phyloP scores from a whole-genome alignment of 2,329 filamentous ascomycete species.

The Botrytis sinoallii region DNA sequence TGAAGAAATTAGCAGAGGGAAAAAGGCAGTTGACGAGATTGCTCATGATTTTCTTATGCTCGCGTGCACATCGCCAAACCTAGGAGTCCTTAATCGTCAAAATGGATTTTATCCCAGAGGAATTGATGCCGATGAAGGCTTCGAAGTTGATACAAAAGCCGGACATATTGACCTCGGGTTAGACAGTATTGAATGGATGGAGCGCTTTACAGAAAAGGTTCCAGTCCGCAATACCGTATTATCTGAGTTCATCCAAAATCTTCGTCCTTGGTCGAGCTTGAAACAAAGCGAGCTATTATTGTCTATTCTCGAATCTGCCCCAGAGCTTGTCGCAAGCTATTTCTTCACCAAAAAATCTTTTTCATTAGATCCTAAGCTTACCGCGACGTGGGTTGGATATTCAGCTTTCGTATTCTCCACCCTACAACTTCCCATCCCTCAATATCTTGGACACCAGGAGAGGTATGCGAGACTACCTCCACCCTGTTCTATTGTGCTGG shows the following conservation, averaged over 20 bases:
- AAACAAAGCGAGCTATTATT: constrained; percentile 80
- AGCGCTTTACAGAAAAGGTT: constrained; percentile 62
- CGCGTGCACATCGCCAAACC: constrained; percentile 69
- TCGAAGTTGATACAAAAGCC: constrained; percentile 45
- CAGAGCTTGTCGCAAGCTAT: constrained; percentile 85
- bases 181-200: constrained; percentile 67
- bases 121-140: constrained; percentile 55
- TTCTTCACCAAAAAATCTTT: constrained; percentile 79
- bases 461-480: constrained; percentile 68
- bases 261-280: constrained; percentile 79
- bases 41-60: constrained; percentile 73
- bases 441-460: constrained; percentile 64
- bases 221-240: constrained; percentile 78
- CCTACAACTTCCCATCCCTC: constrained; percentile 70
- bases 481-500: constrained; percentile 73
- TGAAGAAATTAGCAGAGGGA: constrained; percentile 43
- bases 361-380: constrained; percentile 85
- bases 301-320: constrained; percentile 74
- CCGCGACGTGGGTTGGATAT: constrained; percentile 92
- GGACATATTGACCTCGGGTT: constrained; percentile 60
- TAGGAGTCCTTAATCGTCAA: constrained; percentile 73
- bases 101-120: constrained; percentile 82
- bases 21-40: constrained; percentile 59
- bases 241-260: constrained; percentile 71
- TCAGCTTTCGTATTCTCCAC: constrained; percentile 83